A percentile compares a stretch with the other conserved stretches of the same genome.
Conservation (phyloP, 2,329 filamentous ascomycete species). For the Dactylonectria macrodidyma region DNA sequence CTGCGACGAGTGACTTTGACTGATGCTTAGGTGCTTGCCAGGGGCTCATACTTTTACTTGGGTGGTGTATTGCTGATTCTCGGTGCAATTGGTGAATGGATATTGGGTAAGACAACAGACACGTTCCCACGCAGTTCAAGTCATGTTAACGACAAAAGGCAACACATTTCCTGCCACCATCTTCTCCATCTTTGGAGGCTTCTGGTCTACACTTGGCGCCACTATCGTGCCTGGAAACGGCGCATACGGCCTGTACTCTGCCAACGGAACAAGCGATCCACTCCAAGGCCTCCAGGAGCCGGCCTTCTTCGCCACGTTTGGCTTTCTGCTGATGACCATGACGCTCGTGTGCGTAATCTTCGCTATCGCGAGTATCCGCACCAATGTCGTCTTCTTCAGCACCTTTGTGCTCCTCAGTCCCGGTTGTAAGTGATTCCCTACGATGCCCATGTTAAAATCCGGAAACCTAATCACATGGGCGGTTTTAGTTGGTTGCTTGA, state of each 20-base stretch:
- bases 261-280: background rate
- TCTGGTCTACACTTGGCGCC: background rate
- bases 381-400: background rate
- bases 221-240: background rate
- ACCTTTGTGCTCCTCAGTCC: background rate
- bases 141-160: background rate
- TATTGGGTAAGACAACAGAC: conserved; percentile 52
- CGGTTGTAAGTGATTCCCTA: background rate
- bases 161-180: background rate
- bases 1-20: background rate
- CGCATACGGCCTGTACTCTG: background rate
- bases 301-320: background rate
- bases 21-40: background rate
- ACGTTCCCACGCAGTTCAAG: background rate
- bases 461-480: background rate
- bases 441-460: background rate
- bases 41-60: conserved; percentile 57
- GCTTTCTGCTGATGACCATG: background rate
- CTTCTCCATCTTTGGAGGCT: background rate
- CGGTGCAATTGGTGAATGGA: conserved; percentile 62
- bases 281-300: background rate
- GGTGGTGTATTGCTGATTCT: conserved; percentile 61
- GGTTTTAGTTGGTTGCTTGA: background rate
- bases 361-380: background rate
- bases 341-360: background rate